A percentile compares a stretch with the other conserved stretches of the same genome.
Evolutionary conservation across 257 asterid genomes (phyloP).

Genomic region (Plantago elongata): DNA sequence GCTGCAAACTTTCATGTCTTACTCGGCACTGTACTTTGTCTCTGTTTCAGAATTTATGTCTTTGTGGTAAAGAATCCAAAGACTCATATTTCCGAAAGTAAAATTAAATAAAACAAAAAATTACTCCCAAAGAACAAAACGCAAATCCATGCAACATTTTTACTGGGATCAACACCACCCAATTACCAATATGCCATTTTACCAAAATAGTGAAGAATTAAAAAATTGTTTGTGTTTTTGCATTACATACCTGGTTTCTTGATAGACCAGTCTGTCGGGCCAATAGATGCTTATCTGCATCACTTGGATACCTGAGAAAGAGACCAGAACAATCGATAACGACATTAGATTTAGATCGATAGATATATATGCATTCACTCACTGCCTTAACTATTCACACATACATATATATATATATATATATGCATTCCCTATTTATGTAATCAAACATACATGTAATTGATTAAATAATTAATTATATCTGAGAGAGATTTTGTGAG

Average conservation of each 20-base stretch:
- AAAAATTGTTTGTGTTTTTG: not conserved
- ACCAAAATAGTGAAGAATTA: not conserved
- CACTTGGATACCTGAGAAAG: constrained; percentile 99
- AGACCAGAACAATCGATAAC: constrained; percentile 48
- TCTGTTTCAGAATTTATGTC: constrained; percentile 57
- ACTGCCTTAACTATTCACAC: constrained; percentile 21
- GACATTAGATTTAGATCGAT: constrained; percentile 33
- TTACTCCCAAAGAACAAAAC: constrained; percentile 2
- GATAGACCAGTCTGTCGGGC: constrained; percentile 99
- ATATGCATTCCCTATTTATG: constrained; percentile 10
- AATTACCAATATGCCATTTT: not conserved
- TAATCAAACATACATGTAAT: no score
- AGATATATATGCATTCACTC: constrained; percentile 13
- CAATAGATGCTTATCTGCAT: constrained; percentile 98
- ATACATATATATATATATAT: constrained; percentile 10
- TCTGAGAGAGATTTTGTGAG: no score
- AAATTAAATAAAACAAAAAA: constrained; percentile 14
- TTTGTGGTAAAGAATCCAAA: constrained; percentile 35
- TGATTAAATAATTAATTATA: no score
- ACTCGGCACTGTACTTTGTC: constrained; percentile 41
- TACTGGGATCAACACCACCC: constrained; percentile 8
- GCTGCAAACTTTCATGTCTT: constrained; percentile 63
- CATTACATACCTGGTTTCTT: constrained; percentile 67
- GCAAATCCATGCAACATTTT: constrained; percentile 1
- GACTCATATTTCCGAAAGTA: constrained; percentile 19